Percentiles rank a stretch among this genome's conserved stretches.
phyloP scores from a whole-genome alignment of 2,329 filamentous ascomycete species.

The Emmonsia crescens region DNA sequence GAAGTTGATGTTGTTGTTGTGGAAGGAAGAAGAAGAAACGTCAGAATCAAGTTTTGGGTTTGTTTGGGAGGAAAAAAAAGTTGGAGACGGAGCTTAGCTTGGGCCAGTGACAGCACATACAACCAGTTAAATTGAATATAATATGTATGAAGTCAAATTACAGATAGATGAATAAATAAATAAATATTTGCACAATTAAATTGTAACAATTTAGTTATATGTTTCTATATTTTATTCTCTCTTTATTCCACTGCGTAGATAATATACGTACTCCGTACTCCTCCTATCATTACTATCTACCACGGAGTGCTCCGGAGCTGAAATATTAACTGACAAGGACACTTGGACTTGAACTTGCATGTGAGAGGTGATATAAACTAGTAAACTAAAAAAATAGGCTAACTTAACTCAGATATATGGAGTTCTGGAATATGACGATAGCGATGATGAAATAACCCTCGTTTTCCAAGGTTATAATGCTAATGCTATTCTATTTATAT shows the following conservation, averaged over 20 bases:
- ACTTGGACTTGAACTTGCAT: background rate
- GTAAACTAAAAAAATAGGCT: background rate
- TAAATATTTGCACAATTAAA: too few species aligned
- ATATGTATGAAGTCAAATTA: too few species aligned
- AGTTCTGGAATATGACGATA: background rate
- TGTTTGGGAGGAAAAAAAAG: background rate
- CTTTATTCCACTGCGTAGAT: background rate
- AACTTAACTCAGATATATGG: too few species aligned
- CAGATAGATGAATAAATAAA: too few species aligned
- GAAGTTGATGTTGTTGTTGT: background rate
- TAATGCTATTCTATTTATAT: background rate
- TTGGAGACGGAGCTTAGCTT: background rate
- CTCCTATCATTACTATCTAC: too few species aligned
- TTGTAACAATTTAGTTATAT: too few species aligned
- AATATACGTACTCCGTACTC: too few species aligned
- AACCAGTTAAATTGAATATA: background rate
- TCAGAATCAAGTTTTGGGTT: background rate
- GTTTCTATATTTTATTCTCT: too few species aligned
- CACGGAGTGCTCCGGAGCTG: too few species aligned
- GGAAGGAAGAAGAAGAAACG: background rate
- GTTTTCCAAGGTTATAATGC: too few species aligned
- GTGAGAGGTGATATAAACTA: background rate
- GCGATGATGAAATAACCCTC: background rate
- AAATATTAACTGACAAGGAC: background rate
- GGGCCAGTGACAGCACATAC: background rate